A percentile compares a stretch with the other conserved stretches of the same genome.
Conservation (phyloP, 306 rosid genomes). For the Malus domestica region DNA sequence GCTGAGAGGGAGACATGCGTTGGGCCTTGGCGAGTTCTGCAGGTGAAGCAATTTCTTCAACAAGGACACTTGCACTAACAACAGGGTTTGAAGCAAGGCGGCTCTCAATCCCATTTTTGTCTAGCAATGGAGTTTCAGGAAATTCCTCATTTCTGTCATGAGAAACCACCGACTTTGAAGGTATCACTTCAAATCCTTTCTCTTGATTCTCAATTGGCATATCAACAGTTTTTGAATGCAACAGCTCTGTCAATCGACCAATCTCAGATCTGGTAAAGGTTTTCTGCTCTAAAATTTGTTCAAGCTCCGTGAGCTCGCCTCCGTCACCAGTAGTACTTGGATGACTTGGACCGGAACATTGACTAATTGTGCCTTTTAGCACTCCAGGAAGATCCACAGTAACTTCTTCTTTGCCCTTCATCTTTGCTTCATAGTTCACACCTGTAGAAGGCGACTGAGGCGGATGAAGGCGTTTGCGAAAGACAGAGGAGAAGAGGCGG, state of each 20-base stretch:
- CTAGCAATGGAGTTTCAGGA: conserved; percentile 24
- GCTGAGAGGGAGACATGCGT: too few relatives aligned
- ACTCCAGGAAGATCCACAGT: conserved; percentile 26
- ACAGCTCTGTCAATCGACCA: too few relatives aligned
- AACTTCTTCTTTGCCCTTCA: conserved; percentile 31
- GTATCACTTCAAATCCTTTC: background rate
- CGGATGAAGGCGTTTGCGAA: conserved; percentile 63
- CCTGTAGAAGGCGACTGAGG: conserved; percentile 35
- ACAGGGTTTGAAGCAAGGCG: conserved; percentile 35
- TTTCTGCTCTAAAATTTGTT: conserved; percentile 75
- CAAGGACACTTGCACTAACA: conserved; percentile 36
- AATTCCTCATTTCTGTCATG: conserved; percentile 25
- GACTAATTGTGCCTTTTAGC: conserved; percentile 26
- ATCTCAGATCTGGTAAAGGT: conserved; percentile 50
- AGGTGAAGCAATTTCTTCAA: too few relatives aligned
- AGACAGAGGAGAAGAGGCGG: conserved; percentile 55
- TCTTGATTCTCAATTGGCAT: too few relatives aligned
- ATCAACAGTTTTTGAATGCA: too few relatives aligned
- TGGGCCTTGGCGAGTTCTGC: too few relatives aligned
- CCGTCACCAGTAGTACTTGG: conserved; percentile 35
- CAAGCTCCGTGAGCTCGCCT: conserved; percentile 58
- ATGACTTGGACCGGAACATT: conserved; percentile 25
- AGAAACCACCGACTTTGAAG: too few relatives aligned
- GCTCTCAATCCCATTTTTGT: conserved; percentile 32
- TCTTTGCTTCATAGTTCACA: conserved; percentile 21